These are phyloP conservation scores for Psilocybe sp. DNA, from an alignment of 768 basidiomycete species.

Conservation along the genomic window DNA sequence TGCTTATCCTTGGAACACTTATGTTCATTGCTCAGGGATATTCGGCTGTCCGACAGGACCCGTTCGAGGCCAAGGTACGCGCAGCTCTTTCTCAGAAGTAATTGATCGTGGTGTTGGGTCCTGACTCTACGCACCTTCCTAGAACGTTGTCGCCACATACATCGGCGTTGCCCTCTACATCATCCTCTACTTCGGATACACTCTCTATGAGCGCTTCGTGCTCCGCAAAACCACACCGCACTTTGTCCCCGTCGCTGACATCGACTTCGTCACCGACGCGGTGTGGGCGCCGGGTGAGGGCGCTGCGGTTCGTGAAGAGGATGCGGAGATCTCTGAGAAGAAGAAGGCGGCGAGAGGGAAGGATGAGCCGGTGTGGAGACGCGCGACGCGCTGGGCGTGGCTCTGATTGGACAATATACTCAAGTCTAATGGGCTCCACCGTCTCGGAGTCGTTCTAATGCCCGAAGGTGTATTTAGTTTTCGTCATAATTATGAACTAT, in stretches of 20 bases:
- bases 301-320: slow-evolving; percentile 19
- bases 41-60: slow-evolving; percentile 39
- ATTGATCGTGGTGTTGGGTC: not conserved
- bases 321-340: not conserved
- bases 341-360: not conserved
- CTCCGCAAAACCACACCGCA: slow-evolving; percentile 24
- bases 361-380: too few species aligned
- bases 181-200: slow-evolving; percentile 42
- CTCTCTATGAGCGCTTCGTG: slow-evolving; percentile 32
- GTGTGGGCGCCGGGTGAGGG: slow-evolving; percentile 50
- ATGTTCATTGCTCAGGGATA: slow-evolving; percentile 60
- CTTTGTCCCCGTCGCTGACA: slow-evolving; percentile 38
- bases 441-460: too few species aligned
- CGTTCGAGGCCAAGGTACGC: slow-evolving; percentile 41
- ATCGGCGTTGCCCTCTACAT: slow-evolving; percentile 48
- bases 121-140: not conserved
- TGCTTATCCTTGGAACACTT: slow-evolving; percentile 44
- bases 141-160: slow-evolving; percentile 58
- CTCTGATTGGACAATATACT: too few species aligned
- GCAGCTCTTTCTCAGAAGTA: slow-evolving; percentile 1
- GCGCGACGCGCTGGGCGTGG: too few species aligned
- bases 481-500: too few species aligned
- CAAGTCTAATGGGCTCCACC: too few species aligned
- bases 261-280: slow-evolving; percentile 54
- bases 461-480: too few species aligned